Evolutionary conservation across 148 eudicot genomes (phyloP), one percentile per base, ranked within the genome.

Genomic region (Rhododendron ovatum): DNA sequence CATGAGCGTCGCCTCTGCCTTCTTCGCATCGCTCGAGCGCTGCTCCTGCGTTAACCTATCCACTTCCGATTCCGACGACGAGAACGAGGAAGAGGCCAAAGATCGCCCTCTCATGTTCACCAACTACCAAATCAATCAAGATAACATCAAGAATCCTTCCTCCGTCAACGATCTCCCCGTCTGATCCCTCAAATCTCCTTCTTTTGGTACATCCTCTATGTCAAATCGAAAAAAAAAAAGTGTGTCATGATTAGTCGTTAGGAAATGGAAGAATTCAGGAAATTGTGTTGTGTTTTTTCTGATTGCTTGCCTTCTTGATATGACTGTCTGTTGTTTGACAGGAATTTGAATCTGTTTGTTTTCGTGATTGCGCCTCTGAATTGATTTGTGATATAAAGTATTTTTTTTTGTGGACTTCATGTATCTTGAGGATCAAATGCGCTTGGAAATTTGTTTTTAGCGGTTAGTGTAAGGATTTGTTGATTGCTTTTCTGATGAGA

Each of bases 1-100:
- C 13, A 90, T 84, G n/a, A 88, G 91, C 86, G 95, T 95, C 2
- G 94, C 92, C 18, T 87, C 95, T 33, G 98, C 98, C 69, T 95
- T 95, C 90, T 95, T 95, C 89, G 89, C 96, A 37, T 95, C 98
- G 37, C 88, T 95, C 7, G 96, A 95, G 71, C 93, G 95, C 0
- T 95, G 93, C 83, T 89, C 98, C 1, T 95, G 98, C 88, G 94
- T 95, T 84, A 92, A 95, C 81, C 94, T 95, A 85, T 88, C 86
- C 87, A 93, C 98, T 84, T 85, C 89, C 87, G 95, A 95, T 28
- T 86, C 90, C 55, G 95, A 95, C 79, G 98, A 95, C 75, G 96
- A 92, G 5, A 92, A 88, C 59, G 95, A 88, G 5, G 91, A 92
- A 77, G 96, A 92, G 59, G 89, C 92, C 75, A 90, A 92, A 28